Evolutionary conservation across 1,284 basidiomycete species (phyloP).

Genomic region (Papiliotrema terrestris): DNA sequence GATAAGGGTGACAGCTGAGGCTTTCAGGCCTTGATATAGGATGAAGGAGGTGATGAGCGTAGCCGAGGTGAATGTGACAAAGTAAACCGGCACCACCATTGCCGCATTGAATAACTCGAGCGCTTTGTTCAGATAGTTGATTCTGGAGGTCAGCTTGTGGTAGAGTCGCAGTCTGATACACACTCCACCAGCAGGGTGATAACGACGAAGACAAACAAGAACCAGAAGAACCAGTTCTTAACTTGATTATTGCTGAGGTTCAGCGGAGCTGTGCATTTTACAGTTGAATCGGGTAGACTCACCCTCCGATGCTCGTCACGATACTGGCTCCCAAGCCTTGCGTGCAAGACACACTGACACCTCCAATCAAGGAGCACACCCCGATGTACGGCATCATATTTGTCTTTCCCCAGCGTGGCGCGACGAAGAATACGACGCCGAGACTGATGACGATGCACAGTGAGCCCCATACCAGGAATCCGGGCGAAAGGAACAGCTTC

Average conservation of each 20-base stretch:
- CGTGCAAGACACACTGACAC: slow-evolving; percentile 92
- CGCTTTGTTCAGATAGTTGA: slow-evolving; percentile 95
- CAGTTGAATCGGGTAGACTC: slow-evolving; percentile 49
- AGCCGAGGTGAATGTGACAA: slow-evolving; percentile 71
- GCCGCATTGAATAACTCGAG: slow-evolving; percentile 88
- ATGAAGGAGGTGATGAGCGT: slow-evolving; percentile 84
- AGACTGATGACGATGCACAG: slow-evolving; percentile 32
- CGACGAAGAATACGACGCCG: slow-evolving; percentile 41
- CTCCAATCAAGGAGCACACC: slow-evolving; percentile 94
- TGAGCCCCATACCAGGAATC: slow-evolving; percentile 73
- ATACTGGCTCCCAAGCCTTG: slow-evolving; percentile 91
- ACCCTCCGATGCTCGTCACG: slow-evolving; percentile 75
- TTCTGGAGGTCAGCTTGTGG: slow-evolving; percentile 51
- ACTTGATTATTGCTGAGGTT: slow-evolving; percentile 42
- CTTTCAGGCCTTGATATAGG: slow-evolving; percentile 85
- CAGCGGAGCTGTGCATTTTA: neutral
- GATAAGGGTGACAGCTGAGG: slow-evolving; percentile 69
- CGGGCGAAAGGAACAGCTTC: slow-evolving; percentile 75
- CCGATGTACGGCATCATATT: slow-evolving; percentile 94
- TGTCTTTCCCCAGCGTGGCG: slow-evolving; percentile 73
- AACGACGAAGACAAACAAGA: slow-evolving; percentile 77
- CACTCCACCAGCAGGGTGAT: slow-evolving; percentile 60
- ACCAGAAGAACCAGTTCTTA: slow-evolving; percentile 74
- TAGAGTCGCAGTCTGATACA: slow-evolving; percentile 6
- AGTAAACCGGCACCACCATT: slow-evolving; percentile 71